phyloP scores from a whole-genome alignment of 2,329 filamentous ascomycete species.

The Dactylellina sp. region DNA sequence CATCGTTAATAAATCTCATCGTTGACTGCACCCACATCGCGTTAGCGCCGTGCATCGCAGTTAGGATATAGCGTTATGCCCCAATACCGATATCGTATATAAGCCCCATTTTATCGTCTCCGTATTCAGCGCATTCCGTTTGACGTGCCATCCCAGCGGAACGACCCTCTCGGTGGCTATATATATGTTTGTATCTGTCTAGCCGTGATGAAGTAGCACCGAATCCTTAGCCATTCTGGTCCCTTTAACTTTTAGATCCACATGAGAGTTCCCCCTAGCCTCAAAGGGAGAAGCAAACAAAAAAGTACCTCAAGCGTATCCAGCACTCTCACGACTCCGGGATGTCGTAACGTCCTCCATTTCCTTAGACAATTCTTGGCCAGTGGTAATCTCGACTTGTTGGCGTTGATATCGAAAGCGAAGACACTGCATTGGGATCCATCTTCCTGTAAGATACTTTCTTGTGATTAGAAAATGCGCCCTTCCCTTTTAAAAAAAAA shows the following conservation, averaged over 20 bases:
- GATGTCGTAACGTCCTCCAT: constrained; percentile 89
- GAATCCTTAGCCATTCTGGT: constrained; percentile 57
- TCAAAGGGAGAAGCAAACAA: too few species aligned
- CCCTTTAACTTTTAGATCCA: too few species aligned
- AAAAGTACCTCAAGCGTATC: constrained; percentile 82
- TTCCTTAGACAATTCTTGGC: constrained; percentile 96
- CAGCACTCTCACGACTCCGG: constrained; percentile 91
- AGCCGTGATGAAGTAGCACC: not conserved
- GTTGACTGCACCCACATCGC: constrained; percentile 74
- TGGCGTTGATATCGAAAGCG: constrained; percentile 84
- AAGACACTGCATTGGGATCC: constrained; percentile 95
- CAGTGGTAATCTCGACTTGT: constrained; percentile 83
- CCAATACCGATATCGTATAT: constrained; percentile 80
- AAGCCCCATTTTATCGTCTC: constrained; percentile 98
- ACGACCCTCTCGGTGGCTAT: constrained; percentile 92
- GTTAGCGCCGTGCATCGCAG: not conserved
- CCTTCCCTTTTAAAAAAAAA: too few species aligned
- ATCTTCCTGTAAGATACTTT: constrained; percentile 77
- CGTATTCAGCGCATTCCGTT: constrained; percentile 84
- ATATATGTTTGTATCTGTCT: constrained; percentile 95
- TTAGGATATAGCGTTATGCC: not conserved
- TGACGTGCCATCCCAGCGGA: constrained; percentile 89
- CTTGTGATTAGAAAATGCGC: too few species aligned
- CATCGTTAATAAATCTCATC: constrained; percentile 93
- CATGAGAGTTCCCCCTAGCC: too few species aligned